phyloP scores from a whole-genome alignment of 495 filamentous ascomycete species.

The Hypoxylon fuscum region DNA sequence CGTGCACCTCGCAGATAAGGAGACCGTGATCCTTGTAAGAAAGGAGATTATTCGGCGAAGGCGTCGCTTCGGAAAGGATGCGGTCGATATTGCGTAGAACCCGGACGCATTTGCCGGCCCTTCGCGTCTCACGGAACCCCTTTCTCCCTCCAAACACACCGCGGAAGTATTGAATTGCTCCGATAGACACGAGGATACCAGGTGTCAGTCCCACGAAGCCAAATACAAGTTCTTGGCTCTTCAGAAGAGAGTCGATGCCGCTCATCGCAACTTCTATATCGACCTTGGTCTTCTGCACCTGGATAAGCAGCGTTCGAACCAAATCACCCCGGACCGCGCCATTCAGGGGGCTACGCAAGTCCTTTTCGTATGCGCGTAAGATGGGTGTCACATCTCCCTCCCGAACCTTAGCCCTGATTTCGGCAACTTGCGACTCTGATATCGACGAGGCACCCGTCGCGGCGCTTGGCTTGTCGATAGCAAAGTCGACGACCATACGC shows the following conservation, averaged over 20 bases:
- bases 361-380: constrained; percentile 87
- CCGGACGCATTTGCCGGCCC: constrained; percentile 71
- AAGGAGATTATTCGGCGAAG: constrained; percentile 70
- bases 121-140: constrained; percentile 67
- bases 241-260: constrained; percentile 90
- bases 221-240: constrained; percentile 96
- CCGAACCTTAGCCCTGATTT: constrained; percentile 77
- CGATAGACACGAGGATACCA: constrained; percentile 82
- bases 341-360: constrained; percentile 78
- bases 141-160: constrained; percentile 71
- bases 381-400: constrained; percentile 95
- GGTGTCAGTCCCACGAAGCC: constrained; percentile 94
- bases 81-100: constrained; percentile 86
- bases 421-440: constrained; percentile 68
- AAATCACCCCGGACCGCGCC: constrained; percentile 85
- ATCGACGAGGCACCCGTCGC: constrained; percentile 52
- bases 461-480: constrained; percentile 73
- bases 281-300: constrained; percentile 98
- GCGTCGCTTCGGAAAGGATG: constrained; percentile 73
- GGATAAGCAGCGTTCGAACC: constrained; percentile 89
- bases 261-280: constrained; percentile 95
- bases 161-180: constrained; percentile 75
- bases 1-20: constrained; percentile 86
- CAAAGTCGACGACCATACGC: constrained; percentile 97
- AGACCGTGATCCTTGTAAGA: constrained; percentile 91